Base-by-base conservation (phyloP, 257 asterid genomes). In the Rehmannia glutinosa region DNA sequence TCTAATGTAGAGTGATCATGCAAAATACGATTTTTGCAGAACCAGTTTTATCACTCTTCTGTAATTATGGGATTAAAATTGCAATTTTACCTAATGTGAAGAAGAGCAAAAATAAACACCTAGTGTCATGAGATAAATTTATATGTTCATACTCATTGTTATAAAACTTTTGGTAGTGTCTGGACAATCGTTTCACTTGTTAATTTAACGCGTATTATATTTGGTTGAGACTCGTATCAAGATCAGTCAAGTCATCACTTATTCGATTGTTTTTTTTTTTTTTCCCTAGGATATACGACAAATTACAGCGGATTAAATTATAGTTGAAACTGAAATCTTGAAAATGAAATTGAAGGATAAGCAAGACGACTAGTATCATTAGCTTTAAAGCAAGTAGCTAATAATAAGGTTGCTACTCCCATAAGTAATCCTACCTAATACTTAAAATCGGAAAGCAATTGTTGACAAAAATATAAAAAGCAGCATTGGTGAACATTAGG, bases 391-490 rank as follows among this genome's bases (percentile, higher is more conserved):
- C 42, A 56, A 64, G 54, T 55, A 55, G 72, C 27, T 43, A 28
- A 27, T 28, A 43, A 42, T 23, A 3, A 27, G 57, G 27, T 66
- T 66, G 70, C 78, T 51, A 16, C 55, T 50, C 62, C 45, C 68
- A 21, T 46, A 72, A 72, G 77, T 56, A 45, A 59, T 58, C 69
- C 49, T 39, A 66, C 72, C 72, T 64, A 56, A 73, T 55, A 64
- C 56, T 54, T 68, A 62, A 69, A 39, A 42, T 64, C 20, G 64
- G 68, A 73, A 73, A 73, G 68, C 77, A 49, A 73, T 13, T 47
- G 27, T 52, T 62, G 43, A 41, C 60, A 32, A 15, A n/a, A n/a
- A n/a, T n/a, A n/a, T n/a, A n/a, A n/a, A 30, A 62, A 19, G 41
- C 41, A 71, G 50, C 63, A 62, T 30, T 39, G 54, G 23, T 51